These are phyloP conservation scores for Colletotrichum neosansevieriae DNA, from an alignment of 2,329 filamentous ascomycete species.

Conservation along the genomic window DNA sequence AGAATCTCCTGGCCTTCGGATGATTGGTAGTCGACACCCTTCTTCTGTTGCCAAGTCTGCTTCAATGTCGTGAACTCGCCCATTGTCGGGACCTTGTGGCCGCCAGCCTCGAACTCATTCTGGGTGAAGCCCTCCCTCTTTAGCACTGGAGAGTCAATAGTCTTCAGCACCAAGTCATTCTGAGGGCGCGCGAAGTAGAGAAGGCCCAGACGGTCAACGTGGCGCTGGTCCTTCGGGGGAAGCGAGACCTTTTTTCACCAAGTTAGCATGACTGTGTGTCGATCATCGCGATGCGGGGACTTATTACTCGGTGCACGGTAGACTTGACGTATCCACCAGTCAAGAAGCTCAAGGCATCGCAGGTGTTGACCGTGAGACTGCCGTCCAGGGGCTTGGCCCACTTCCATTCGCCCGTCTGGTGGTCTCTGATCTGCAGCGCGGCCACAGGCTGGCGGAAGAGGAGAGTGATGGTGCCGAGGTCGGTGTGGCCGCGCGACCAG, in stretches of 20 bases:
- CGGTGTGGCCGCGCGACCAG: constrained; percentile 65
- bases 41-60: constrained; percentile 53
- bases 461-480: constrained; percentile 67
- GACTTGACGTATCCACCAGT: constrained; percentile 62
- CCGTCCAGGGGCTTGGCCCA: constrained; percentile 62
- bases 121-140: constrained; percentile 48
- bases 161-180: constrained; percentile 53
- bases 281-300: neutral
- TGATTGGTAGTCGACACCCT: constrained; percentile 44
- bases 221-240: constrained; percentile 55
- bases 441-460: constrained; percentile 71
- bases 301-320: constrained; percentile 53
- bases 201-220: constrained; percentile 61
- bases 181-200: constrained; percentile 63
- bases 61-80: constrained; percentile 53
- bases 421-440: constrained; percentile 65
- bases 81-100: constrained; percentile 50
- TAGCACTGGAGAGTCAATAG: constrained; percentile 53
- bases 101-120: constrained; percentile 54
- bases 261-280: neutral
- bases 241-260: constrained; percentile 47
- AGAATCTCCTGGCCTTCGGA: constrained; percentile 50
- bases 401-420: constrained; percentile 61
- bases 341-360: constrained; percentile 61
- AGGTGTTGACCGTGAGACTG: constrained; percentile 64